phyloP scores from a whole-genome alignment of 441 rosid species.

The Adansonia madagascariensis region DNA sequence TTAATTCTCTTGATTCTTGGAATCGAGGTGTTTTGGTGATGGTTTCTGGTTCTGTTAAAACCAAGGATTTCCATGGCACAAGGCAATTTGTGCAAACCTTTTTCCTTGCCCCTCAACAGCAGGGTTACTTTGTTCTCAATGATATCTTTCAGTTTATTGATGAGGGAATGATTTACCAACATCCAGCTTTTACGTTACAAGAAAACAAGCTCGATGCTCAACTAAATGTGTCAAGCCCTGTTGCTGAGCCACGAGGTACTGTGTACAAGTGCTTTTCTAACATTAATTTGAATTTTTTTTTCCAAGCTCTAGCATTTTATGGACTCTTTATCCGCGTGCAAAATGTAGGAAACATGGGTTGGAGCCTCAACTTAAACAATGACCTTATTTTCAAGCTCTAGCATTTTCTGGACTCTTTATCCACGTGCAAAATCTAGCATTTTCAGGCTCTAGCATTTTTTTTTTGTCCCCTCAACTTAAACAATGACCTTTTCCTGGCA shows the following conservation, averaged over 20 bases:
- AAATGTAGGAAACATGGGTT: background rate
- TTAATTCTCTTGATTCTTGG: conserved; percentile 69
- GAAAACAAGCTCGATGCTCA: conserved; percentile 57
- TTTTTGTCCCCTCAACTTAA: background rate
- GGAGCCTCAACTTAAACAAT: conserved; percentile 3
- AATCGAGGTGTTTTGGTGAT: conserved; percentile 67
- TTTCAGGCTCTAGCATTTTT: too few species aligned
- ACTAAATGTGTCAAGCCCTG: conserved; percentile 51
- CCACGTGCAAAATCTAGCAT: background rate
- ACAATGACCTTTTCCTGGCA: background rate
- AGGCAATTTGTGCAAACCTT: conserved; percentile 71
- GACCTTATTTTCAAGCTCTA: background rate
- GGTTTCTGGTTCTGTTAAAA: conserved; percentile 68
- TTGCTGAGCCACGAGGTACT: conserved; percentile 71
- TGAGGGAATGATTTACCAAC: conserved; percentile 46
- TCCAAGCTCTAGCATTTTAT: background rate
- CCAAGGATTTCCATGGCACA: conserved; percentile 47
- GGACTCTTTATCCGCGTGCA: background rate
- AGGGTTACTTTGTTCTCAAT: conserved; percentile 69
- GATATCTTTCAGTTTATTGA: conserved; percentile 68
- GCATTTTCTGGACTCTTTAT: background rate
- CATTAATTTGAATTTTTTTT: background rate
- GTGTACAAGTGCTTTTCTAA: background rate
- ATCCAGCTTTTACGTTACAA: conserved; percentile 46
- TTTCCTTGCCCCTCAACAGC: conserved; percentile 75